Conservation (phyloP, 2,329 filamentous ascomycete species). For the Fusarium newnesense region DNA sequence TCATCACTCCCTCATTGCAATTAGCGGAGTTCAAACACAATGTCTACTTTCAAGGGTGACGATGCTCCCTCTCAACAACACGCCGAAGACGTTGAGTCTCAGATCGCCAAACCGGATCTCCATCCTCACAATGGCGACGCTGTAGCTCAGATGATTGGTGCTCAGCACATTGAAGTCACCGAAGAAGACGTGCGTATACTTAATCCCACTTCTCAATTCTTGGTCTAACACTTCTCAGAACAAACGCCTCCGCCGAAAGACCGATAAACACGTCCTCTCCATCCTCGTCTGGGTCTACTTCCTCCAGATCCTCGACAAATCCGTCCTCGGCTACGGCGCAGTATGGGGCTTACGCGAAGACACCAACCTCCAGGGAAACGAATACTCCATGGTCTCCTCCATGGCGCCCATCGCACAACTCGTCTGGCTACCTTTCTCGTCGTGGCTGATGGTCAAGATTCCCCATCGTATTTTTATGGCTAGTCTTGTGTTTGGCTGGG, state of each 20-base stretch:
- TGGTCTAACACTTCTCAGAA: conserved; percentile 2
- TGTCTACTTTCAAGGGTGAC: conserved; percentile 14
- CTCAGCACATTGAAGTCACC: conserved; percentile 27
- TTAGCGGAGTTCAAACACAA: neutral
- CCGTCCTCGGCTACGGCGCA: conserved; percentile 66
- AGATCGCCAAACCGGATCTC: neutral
- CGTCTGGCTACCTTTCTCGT: conserved; percentile 69
- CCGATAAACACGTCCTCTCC: conserved; percentile 66
- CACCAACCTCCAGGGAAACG: conserved; percentile 59
- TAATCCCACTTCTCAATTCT: no score
- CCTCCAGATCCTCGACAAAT: conserved; percentile 68
- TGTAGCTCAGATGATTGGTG: conserved; percentile 26
- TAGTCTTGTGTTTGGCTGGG: conserved; percentile 56
- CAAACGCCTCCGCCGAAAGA: conserved; percentile 66
- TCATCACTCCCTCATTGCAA: neutral
- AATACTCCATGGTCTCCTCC: conserved; percentile 68
- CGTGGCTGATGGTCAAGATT: conserved; percentile 68
- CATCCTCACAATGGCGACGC: neutral
- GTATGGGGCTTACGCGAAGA: conserved; percentile 64
- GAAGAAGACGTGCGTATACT: conserved; percentile 24
- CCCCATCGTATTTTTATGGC: conserved; percentile 70
- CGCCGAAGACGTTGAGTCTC: conserved; percentile 16
- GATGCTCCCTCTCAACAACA: conserved; percentile 9
- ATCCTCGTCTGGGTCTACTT: conserved; percentile 69
- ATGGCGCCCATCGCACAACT: conserved; percentile 70